phyloP scores from a whole-genome alignment of 768 basidiomycete species.

The Leccinum variicolor region DNA sequence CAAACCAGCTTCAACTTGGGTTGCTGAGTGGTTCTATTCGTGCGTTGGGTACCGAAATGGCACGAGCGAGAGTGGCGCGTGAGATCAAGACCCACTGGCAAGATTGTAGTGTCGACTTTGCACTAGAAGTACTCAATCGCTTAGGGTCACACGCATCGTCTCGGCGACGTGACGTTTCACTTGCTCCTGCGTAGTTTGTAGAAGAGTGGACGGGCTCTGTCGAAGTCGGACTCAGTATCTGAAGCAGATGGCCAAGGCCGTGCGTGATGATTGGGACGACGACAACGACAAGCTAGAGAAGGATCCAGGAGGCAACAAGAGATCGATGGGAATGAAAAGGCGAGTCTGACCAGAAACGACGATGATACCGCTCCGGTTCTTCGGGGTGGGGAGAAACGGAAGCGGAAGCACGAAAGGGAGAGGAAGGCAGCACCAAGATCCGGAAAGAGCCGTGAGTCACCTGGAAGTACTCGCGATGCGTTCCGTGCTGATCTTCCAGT shows the following conservation, averaged over 20 bases:
- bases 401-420: not conserved
- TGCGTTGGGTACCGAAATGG: constrained; percentile 4
- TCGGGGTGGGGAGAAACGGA: not conserved
- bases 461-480: not conserved
- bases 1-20: not conserved
- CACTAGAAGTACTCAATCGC: not conserved
- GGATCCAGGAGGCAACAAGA: not conserved
- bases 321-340: not conserved
- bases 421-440: constrained; percentile 42
- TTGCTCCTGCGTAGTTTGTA: not conserved
- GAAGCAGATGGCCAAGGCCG: constrained; percentile 1
- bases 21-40: too few relatives aligned
- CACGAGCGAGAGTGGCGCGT: constrained; percentile 9
- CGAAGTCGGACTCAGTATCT: not conserved
- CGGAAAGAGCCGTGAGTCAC: constrained; percentile 57
- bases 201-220: not conserved
- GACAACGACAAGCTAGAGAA: constrained; percentile 32
- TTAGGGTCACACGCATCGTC: not conserved
- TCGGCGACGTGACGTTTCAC: not conserved
- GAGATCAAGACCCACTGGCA: constrained; percentile 17
- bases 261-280: constrained; percentile 59
- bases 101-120: not conserved
- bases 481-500: constrained; percentile 11
- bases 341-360: not conserved
- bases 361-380: not conserved